phyloP scores from a whole-genome alignment of 441 rosid species.

The Bruguiera hainesii region DNA sequence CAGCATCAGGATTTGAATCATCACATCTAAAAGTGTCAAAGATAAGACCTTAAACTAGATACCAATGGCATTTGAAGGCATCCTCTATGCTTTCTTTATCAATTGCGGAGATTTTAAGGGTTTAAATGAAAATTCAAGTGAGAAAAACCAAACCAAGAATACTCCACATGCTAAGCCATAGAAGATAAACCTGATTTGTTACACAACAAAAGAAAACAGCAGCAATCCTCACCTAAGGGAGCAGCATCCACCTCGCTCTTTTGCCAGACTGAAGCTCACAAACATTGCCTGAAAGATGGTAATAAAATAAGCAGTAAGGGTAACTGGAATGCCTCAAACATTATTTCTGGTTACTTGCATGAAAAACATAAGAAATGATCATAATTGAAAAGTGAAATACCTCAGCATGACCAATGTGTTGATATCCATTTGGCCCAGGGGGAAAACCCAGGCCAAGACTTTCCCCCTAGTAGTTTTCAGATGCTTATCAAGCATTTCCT shows the following conservation, averaged over 20 bases:
- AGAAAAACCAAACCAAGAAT: too few species aligned
- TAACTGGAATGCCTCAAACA: neutral
- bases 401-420: constrained; percentile 98
- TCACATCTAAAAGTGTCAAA: constrained; percentile 53
- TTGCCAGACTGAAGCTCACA: too few species aligned
- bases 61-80: neutral
- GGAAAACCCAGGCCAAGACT: constrained; percentile 72
- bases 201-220: neutral
- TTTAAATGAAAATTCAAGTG: too few species aligned
- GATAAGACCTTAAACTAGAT: constrained; percentile 16
- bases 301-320: neutral
- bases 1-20: constrained; percentile 97
- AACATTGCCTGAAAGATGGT: constrained; percentile 64
- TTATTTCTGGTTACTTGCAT: neutral
- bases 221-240: constrained; percentile 34
- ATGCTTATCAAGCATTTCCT: constrained; percentile 79
- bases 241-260: too few species aligned
- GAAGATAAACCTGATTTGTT: too few species aligned
- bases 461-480: constrained; percentile 74
- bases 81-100: neutral
- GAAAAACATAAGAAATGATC: constrained; percentile 12
- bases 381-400: constrained; percentile 32
- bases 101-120: too few species aligned
- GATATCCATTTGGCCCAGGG: constrained; percentile 96
- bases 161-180: too few species aligned